These are phyloP conservation scores for Gonium pectorale DNA, from an alignment of 139 green algal species.

Conservation along the genomic window DNA sequence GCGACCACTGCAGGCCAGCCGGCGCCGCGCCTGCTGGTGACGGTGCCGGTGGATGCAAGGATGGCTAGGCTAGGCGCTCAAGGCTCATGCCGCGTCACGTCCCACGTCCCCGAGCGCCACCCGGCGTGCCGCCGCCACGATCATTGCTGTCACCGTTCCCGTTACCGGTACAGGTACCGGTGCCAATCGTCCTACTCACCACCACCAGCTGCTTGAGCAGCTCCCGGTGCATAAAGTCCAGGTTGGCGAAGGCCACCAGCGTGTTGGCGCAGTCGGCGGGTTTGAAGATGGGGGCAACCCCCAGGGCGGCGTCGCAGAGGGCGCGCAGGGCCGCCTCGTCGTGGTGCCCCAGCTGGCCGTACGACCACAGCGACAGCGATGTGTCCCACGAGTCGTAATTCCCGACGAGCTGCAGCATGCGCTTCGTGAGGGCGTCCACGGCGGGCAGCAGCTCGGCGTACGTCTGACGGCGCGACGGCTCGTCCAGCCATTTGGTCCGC, in stretches of 20 bases:
- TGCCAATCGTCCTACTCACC: too few species aligned
- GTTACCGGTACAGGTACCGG: too few species aligned
- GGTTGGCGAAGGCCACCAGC: slow-evolving; percentile 45
- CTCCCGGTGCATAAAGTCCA: slow-evolving; percentile 48
- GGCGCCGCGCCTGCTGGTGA: too few species aligned
- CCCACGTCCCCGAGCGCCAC: too few species aligned
- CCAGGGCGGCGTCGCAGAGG: slow-evolving; percentile 14
- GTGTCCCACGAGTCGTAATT: slow-evolving; percentile 26
- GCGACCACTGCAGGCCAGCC: too few species aligned
- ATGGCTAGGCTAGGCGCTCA: too few species aligned
- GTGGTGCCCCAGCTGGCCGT: slow-evolving; percentile 5
- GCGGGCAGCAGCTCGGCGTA: background rate
- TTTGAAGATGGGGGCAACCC: slow-evolving; percentile 22
- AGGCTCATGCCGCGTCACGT: too few species aligned
- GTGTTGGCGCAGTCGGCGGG: slow-evolving; percentile 51
- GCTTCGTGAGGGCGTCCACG: slow-evolving; percentile 5
- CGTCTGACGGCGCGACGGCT: background rate
- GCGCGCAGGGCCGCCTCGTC: slow-evolving; percentile 19
- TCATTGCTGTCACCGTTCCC: too few species aligned
- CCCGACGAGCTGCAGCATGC: slow-evolving; percentile 26
- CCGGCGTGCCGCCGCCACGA: too few species aligned
- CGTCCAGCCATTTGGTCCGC: background rate
- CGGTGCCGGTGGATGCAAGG: too few species aligned
- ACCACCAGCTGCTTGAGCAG: slow-evolving; percentile 39
- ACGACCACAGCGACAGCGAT: slow-evolving; percentile 29